A percentile compares a stretch with the other conserved stretches of the same genome.
These are phyloP conservation scores for Catunica adiposa DNA, from an alignment of 2,329 filamentous ascomycete species.

Conservation along the genomic window DNA sequence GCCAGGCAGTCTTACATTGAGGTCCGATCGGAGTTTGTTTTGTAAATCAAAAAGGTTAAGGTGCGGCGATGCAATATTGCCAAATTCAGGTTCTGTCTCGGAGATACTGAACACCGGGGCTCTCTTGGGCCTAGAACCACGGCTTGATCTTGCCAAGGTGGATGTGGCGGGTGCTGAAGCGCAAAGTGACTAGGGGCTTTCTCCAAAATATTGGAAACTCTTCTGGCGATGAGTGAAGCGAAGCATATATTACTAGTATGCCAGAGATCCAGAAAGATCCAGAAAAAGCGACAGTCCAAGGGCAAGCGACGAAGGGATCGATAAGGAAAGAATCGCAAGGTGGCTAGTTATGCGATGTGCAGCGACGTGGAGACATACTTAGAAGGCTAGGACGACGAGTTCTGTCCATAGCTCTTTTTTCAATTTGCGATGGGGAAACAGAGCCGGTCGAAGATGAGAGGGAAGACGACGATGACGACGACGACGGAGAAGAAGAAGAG, in stretches of 20 bases:
- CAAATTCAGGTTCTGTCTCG: neutral
- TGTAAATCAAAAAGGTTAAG: too few relatives aligned
- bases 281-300: neutral
- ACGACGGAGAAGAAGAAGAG: conserved; percentile 22
- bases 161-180: neutral
- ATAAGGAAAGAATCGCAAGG: neutral
- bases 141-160: too few relatives aligned
- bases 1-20: too few relatives aligned
- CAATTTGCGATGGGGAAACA: conserved; percentile 20
- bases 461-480: conserved; percentile 27
- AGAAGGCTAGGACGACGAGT: conserved; percentile 40
- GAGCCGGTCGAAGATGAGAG: conserved; percentile 23
- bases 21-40: too few relatives aligned
- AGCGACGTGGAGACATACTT: conserved; percentile 27
- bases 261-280: neutral
- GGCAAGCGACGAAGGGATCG: neutral
- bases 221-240: neutral
- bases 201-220: neutral
- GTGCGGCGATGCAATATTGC: too few relatives aligned
- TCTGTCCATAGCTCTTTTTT: conserved; percentile 11
- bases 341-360: too few relatives aligned
- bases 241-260: neutral
- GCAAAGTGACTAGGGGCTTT: neutral
- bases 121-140: neutral
- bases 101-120: neutral